Evolutionary conservation across 225 moss, liverwort and hornwort genomes (phyloP).

Genomic region (Polytrichum formosum): DNA sequence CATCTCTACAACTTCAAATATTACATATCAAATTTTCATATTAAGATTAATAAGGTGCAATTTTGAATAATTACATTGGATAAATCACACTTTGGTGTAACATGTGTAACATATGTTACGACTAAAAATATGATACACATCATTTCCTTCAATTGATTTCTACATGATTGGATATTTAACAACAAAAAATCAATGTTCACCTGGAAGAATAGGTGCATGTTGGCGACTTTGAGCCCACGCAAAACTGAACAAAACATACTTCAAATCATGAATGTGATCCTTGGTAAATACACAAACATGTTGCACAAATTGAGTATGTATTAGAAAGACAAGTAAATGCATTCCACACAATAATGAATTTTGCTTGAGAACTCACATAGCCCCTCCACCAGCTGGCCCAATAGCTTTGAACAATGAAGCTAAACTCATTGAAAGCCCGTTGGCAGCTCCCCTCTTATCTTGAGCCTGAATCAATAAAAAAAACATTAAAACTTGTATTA

Average conservation of each 20-base stretch:
- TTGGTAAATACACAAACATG: too few species aligned
- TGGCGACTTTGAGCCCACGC: slow-evolving; percentile 29
- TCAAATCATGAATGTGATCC: too few species aligned
- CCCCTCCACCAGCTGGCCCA: slow-evolving; percentile 25
- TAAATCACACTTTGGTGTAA: not conserved
- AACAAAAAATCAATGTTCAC: not conserved
- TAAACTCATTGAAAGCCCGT: slow-evolving; percentile 27
- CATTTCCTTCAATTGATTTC: not conserved
- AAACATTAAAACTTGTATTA: not conserved
- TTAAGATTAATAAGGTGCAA: not conserved
- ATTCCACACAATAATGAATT: too few species aligned
- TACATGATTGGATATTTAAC: not conserved
- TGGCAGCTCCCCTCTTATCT: slow-evolving; percentile 13
- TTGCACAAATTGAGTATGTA: too few species aligned
- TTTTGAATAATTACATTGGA: not conserved
- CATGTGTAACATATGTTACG: too few species aligned
- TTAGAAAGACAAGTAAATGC: too few species aligned
- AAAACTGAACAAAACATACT: slow-evolving; percentile 22
- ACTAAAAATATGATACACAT: too few species aligned
- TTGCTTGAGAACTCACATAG: slow-evolving; percentile 14
- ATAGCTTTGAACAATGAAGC: slow-evolving; percentile 22
- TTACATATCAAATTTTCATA: not conserved
- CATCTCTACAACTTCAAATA: not conserved
- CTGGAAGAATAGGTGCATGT: slow-evolving; percentile 23
- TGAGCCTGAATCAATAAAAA: slow-evolving; percentile 12